Base-by-base conservation (phyloP, 2,329 filamentous ascomycete genomes). In the Paraphaeosphaeria sporulosa region DNA sequence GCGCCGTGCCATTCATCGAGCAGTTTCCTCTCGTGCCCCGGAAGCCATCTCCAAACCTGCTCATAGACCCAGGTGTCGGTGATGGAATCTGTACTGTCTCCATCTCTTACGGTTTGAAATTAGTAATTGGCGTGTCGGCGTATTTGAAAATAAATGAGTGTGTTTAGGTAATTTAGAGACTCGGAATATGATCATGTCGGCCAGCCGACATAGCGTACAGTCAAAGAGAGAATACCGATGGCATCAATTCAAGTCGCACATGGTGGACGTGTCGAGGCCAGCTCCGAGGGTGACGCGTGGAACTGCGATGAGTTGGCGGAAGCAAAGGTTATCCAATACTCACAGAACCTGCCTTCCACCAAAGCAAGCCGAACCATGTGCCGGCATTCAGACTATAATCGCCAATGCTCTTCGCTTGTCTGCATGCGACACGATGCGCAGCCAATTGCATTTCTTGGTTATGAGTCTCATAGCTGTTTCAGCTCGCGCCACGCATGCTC, bases 401-500 rank as follows among this genome's bases (percentile, higher is more conserved):
- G 19, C 19, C 21, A 44, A 38, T 13, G 19, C 30, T 36, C 30
- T 30, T 23, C 36, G 25, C 2, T 30, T 21, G 10, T 30, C 21
- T 54, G n/a, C 15, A 9, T 19, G 23, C 13, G 32, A 38, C 51
- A 38, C 36, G 23, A 52, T 15, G 23, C 38, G 21, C 25, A 38
- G 9, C 36, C 12, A 27, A 10, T 19, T 23, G 36, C 27, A 25
- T 38, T 42, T 55, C 42, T 30, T 23, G 36, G 40, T n/a, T n/a
- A 13, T 38, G 23, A 19, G 57, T 55, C 51, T 59, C 57, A 59
- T 30, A 27, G 19, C 44, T 15, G 57, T 59, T 59, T 59, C 51
- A 59, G 27, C 7, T 8, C 27, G 25, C 36, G 19, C 27, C 25
- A 25, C 27, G 25, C 36, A 19, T 12, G 30, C 56, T 58, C 36